A percentile compares a stretch with the other conserved stretches of the same genome.
These are phyloP conservation scores for Prorocentrum cordatum DNA, from an alignment of 169 alveolate species.

Conservation along the genomic window DNA sequence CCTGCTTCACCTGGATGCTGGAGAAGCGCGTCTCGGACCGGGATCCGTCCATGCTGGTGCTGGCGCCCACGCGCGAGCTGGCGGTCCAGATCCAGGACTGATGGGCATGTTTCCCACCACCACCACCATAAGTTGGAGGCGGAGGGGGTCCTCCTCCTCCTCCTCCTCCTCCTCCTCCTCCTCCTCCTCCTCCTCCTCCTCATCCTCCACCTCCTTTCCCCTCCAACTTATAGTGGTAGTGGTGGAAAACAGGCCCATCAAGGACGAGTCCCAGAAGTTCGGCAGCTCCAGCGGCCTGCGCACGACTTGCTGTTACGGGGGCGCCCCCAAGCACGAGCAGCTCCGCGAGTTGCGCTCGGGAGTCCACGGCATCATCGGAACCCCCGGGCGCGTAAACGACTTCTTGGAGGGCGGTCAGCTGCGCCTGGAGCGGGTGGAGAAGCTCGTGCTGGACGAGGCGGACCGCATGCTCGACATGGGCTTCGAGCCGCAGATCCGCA, in stretches of 20 bases:
- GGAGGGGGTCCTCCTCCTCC: too few relatives aligned
- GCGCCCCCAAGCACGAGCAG: slow-evolving; percentile 48
- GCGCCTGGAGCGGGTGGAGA: slow-evolving; percentile 32
- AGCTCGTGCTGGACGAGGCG: slow-evolving; percentile 44
- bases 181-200: too few relatives aligned
- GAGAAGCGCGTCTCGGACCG: neutral
- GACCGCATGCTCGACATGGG: slow-evolving; percentile 70
- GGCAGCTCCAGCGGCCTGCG: too few relatives aligned
- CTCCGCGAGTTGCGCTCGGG: slow-evolving; percentile 10
- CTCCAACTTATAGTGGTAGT: too few relatives aligned
- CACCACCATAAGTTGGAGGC: too few relatives aligned
- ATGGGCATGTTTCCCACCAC: too few relatives aligned
- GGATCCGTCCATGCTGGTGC: neutral
- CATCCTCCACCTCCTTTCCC: too few relatives aligned
- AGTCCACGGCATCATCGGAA: slow-evolving; percentile 45
- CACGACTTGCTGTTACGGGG: too few relatives aligned
- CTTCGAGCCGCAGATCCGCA: slow-evolving; percentile 59
- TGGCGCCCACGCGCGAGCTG: slow-evolving; percentile 66
- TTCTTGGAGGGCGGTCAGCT: slow-evolving; percentile 23
- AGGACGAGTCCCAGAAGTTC: too few relatives aligned
- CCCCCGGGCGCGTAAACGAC: slow-evolving; percentile 65
- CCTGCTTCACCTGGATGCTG: neutral
- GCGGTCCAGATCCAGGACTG: slow-evolving; percentile 46
- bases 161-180: too few relatives aligned
- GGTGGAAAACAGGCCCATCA: too few relatives aligned